Evolutionary conservation across 305 asterid species (phyloP).

Genomic region (Fraxinus sp.): DNA sequence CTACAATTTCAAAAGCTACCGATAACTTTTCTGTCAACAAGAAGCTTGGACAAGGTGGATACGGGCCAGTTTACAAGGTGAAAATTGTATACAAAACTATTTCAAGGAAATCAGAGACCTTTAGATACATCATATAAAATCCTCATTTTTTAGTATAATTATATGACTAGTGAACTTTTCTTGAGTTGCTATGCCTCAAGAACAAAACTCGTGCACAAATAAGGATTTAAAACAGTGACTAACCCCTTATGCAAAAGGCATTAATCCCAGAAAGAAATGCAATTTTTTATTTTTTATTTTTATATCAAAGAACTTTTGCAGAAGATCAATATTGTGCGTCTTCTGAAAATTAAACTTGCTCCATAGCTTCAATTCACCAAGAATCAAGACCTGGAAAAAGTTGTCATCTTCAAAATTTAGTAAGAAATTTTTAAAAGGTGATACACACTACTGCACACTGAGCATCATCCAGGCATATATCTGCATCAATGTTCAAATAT

Average conservation of each 20-base stretch:
- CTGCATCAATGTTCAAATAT: background rate
- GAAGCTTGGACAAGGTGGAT: constrained; percentile 53
- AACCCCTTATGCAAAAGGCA: background rate
- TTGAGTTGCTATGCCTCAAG: background rate
- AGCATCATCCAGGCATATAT: background rate
- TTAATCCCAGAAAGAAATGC: no score
- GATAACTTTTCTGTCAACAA: constrained; percentile 32
- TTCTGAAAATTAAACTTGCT: no score
- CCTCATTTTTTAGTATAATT: background rate
- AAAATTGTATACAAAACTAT: no score
- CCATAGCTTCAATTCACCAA: background rate
- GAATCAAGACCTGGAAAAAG: background rate
- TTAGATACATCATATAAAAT: background rate
- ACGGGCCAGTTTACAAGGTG: constrained; percentile 37
- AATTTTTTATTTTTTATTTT: no score
- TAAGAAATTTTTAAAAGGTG: background rate
- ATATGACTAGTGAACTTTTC: background rate
- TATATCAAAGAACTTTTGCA: background rate
- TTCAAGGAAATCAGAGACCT: background rate
- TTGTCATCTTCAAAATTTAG: background rate
- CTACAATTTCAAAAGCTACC: constrained; percentile 33
- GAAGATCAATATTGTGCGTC: background rate
- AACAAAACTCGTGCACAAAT: background rate
- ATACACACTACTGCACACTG: background rate
- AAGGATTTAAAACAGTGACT: no score